Base-by-base conservation (phyloP, 2,329 filamentous ascomycete genomes). In the Pseudomassariella vexata region DNA sequence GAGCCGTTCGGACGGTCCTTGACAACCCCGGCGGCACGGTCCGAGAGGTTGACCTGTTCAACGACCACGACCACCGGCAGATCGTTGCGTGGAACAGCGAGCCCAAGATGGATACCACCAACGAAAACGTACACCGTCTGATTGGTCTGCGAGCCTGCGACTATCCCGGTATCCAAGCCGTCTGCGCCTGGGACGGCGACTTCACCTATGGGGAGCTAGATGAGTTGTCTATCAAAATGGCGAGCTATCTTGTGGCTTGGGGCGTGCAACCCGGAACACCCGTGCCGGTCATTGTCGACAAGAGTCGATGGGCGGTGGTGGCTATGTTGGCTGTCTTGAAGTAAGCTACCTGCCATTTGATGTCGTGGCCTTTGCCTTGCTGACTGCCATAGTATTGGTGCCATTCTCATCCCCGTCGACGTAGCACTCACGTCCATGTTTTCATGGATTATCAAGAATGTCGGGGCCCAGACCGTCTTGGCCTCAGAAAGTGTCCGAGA, bases 301-400 rank as follows among this genome's bases (percentile, higher is more conserved):
- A 85, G 57, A 83, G 73, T 14, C 59, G 77, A 10, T 72, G 82
- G 51, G 67, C 84, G 0, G 81, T 86, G 28, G 60, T 86, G 23
- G 70, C 79, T 6, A 79, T 89, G 38, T 63, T 89, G 14, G 81
- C 82, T 0, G 68, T 80, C 2, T 59, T 86, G 25, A 82, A 84
- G 6, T 3, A 27, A 27, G 24, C 11, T 9, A 9, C 18, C 5
- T 26, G 7, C n/a, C n/a, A n/a, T n/a, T n/a, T n/a, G n/a, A n/a
- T n/a, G n/a, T n/a, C n/a, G n/a, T n/a, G n/a, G n/a, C n/a, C n/a
- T n/a, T n/a, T n/a, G n/a, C n/a, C n/a, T n/a, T n/a, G n/a, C n/a
- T n/a, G n/a, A n/a, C n/a, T n/a, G n/a, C 10, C 24, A n/a, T 48
- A 61, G 45, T 29, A 57, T 68, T 4, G 70, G 70, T 9, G 69